Evolutionary conservation across 108 stramenopile species (phyloP).

Genomic region (Cyclotella cryptica): DNA sequence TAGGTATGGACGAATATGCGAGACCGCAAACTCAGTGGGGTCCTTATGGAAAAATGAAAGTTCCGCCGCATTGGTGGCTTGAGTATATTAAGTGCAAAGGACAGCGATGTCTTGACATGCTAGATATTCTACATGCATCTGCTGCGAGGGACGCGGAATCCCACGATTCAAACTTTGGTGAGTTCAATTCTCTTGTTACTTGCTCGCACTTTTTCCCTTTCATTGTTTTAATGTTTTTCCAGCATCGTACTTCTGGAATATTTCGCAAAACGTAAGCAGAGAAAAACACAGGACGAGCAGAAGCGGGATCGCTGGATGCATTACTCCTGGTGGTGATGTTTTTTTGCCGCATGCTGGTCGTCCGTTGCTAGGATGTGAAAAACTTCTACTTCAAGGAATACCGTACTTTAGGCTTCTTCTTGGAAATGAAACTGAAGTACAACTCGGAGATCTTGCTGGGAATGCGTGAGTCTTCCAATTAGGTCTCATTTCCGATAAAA

Average conservation of each 20-base stretch:
- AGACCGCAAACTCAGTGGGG: constrained; percentile 62
- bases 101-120: constrained; percentile 57
- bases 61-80: constrained; percentile 76
- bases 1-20: constrained; percentile 60
- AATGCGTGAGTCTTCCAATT: constrained; percentile 50
- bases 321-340: constrained; percentile 81
- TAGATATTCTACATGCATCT: constrained; percentile 64
- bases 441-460: constrained; percentile 81
- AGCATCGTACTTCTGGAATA: constrained; percentile 76
- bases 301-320: constrained; percentile 70
- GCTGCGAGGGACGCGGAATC: constrained; percentile 71
- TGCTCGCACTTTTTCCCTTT: background rate
- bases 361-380: constrained; percentile 74
- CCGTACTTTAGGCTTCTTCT: constrained; percentile 76
- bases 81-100: constrained; percentile 61
- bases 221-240: background rate
- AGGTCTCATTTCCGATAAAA: no score
- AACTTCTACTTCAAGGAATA: constrained; percentile 80
- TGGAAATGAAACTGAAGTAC: constrained; percentile 81
- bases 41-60: constrained; percentile 54
- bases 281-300: constrained; percentile 66
- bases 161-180: constrained; percentile 63
- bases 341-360: constrained; percentile 75
- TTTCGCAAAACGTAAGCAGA: constrained; percentile 72
- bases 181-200: background rate